Evolutionary conservation across 495 filamentous ascomycete genomes (phyloP).

Genomic region (Tuber calosporum): DNA sequence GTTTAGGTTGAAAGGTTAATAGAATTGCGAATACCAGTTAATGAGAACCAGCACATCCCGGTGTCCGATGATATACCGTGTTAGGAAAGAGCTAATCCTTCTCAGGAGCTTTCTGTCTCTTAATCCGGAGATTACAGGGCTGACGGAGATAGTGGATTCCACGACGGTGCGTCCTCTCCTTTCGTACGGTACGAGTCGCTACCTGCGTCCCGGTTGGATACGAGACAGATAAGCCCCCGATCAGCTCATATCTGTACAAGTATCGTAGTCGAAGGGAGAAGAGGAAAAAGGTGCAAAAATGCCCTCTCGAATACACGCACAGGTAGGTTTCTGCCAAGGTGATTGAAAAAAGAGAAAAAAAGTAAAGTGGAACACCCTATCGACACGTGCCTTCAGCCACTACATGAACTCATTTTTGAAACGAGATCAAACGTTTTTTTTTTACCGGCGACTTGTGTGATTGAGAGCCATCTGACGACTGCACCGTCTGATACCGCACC

Average conservation of each 20-base stretch:
- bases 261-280: constrained; percentile 5
- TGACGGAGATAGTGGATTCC: too few species aligned
- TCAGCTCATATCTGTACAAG: neutral
- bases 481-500: neutral
- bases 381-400: neutral
- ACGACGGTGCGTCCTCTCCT: too few species aligned
- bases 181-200: neutral
- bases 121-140: too few species aligned
- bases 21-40: too few species aligned
- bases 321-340: constrained; percentile 1
- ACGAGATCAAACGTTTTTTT: neutral
- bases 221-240: constrained; percentile 3
- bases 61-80: too few species aligned
- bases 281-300: neutral
- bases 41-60: too few species aligned
- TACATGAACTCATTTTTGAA: neutral
- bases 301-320: constrained; percentile 3
- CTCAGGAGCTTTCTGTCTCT: too few species aligned
- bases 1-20: too few species aligned
- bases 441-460: neutral
- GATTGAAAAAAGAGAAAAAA: neutral
- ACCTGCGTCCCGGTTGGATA: neutral
- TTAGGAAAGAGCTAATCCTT: too few species aligned
- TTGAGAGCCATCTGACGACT: neutral
- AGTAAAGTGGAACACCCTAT: constrained; percentile 3